phyloP scores from a whole-genome alignment of 192 early-diverging fungal species.

The Umbelopsis ramanniana region DNA sequence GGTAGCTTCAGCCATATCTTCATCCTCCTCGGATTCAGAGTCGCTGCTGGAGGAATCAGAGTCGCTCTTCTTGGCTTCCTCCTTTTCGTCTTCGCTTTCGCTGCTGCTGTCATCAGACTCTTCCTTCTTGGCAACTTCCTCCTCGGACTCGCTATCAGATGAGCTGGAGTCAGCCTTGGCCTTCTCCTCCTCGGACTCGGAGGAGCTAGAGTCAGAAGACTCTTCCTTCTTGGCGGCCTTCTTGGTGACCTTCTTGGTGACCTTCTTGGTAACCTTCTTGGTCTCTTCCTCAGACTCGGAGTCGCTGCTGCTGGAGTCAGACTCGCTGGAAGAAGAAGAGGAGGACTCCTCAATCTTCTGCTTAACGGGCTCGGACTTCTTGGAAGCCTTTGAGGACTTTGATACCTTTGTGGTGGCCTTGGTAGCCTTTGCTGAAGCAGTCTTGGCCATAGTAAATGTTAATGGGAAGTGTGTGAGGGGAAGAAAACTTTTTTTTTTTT shows the following conservation, averaged over 20 bases:
- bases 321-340: constrained; percentile 30
- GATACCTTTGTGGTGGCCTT: constrained; percentile 55
- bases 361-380: constrained; percentile 52
- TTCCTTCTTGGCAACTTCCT: constrained; percentile 38
- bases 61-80: constrained; percentile 32
- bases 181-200: constrained; percentile 20
- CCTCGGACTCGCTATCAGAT: constrained; percentile 42
- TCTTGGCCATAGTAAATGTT: constrained; percentile 30
- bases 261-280: constrained; percentile 33
- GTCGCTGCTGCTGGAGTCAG: constrained; percentile 4
- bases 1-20: constrained; percentile 47
- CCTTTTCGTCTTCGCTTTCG: constrained; percentile 31
- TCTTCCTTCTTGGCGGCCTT: constrained; percentile 26
- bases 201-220: constrained; percentile 38
- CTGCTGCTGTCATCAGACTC: not conserved
- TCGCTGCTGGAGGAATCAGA: constrained; percentile 41
- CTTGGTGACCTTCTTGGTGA: constrained; percentile 28
- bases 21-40: constrained; percentile 48
- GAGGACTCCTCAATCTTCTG: constrained; percentile 23
- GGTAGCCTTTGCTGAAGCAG: constrained; percentile 42
- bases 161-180: constrained; percentile 46
- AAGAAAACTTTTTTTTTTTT: constrained; percentile 20
- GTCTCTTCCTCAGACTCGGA: constrained; percentile 30
- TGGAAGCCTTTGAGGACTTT: constrained; percentile 36
- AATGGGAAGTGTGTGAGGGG: constrained; percentile 15